Evolutionary conservation across 352 stramenopile species (phyloP), one percentile per base, ranked within the genome.

Genomic region (Phytophthora citrophthora): DNA sequence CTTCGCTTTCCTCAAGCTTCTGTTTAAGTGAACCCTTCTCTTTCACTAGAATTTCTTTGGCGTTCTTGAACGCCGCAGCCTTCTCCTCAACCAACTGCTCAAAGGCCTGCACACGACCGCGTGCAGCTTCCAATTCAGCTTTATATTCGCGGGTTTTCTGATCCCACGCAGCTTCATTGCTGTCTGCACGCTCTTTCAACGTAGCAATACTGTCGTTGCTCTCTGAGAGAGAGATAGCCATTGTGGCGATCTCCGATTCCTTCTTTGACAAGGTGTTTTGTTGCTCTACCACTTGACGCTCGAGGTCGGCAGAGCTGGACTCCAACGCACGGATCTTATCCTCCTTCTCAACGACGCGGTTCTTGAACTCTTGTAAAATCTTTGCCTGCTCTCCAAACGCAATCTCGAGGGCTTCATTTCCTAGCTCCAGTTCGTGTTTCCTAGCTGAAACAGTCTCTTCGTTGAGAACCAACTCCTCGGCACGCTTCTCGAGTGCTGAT

Each of bases 31-130:
- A 60, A 9, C 44, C 18, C 26, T 74, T 83, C 20, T 74, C 61
- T 4, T 24, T 20, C 39, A 67, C 7, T 13, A 79, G 64, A 11
- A 29, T 12, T 39, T 61, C 44, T 39, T 77, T 50, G 2, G 43
- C 32, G 15, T 77, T 64, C 15, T 51, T 52, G 18, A 70, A 76
- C 23, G 54, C 39, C 8, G 59, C 57, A 23, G 58, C 61, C 52
- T 81, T 83, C 47, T 70, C 65, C 3, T 57, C 68, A n/a, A 74
- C 32, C 20, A 72, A 54, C 45, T 76, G 70, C 44, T 81, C 65
- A 10, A 77, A 64, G 26, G 63, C 76, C 52, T 79, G 60, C 34
- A 74, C 45, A 20, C 61, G 61, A 23, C 54, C 62, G 16, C 58
- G 41, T 18, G 64, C 47, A 9, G 68, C 41, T 38, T 78, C 68